Conservation (phyloP, 768 basidiomycete genomes). For the Leccinum boreale region DNA sequence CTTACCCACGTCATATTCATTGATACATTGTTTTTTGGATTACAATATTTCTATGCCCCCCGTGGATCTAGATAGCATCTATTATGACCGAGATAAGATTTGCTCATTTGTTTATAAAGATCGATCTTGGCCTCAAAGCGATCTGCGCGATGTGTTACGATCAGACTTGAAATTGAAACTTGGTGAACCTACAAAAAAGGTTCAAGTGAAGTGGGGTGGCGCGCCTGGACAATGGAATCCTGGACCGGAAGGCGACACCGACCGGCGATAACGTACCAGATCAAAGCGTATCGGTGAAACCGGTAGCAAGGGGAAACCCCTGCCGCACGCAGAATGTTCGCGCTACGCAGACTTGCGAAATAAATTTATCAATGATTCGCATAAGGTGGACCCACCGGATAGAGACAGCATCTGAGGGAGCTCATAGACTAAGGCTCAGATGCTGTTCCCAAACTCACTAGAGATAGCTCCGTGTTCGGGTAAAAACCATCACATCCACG, state of each 20-base stretch:
- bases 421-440: background rate
- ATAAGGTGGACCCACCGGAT: background rate
- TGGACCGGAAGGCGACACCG: background rate
- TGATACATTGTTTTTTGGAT: background rate
- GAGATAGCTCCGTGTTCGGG: background rate
- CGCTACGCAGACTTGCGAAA: background rate
- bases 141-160: background rate
- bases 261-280: background rate
- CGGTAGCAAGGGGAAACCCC: background rate
- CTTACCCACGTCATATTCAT: background rate
- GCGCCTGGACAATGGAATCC: background rate
- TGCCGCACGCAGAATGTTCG: background rate
- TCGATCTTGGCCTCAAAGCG: background rate
- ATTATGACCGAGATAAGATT: constrained; percentile 1
- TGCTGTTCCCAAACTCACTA: background rate
- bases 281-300: background rate
- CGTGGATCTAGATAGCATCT: background rate
- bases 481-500: background rate
- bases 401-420: background rate
- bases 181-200: background rate
- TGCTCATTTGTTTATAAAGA: background rate
- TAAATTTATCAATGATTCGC: background rate
- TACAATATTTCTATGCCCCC: background rate
- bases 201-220: background rate
- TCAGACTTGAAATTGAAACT: background rate